These are phyloP conservation scores for Linaria vulgaris DNA, from an alignment of 257 asterid genomes.

Conservation along the genomic window DNA sequence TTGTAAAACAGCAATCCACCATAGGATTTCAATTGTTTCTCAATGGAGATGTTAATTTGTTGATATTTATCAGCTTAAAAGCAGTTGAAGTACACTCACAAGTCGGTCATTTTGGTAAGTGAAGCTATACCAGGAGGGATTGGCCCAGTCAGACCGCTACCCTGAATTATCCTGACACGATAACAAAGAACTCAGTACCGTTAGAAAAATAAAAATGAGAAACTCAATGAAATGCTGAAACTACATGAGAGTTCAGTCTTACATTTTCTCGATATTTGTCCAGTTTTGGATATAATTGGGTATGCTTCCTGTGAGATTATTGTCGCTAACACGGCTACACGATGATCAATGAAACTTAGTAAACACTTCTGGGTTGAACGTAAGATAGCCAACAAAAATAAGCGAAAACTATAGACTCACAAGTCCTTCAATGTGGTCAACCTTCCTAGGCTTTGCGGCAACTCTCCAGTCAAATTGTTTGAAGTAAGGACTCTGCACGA, in stretches of 20 bases:
- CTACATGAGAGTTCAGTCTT: constrained; percentile 27
- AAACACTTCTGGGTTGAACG: neutral
- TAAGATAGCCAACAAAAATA: neutral
- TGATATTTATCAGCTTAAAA: neutral
- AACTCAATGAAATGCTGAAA: neutral
- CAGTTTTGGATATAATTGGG: constrained; percentile 55
- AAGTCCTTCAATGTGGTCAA: constrained; percentile 56
- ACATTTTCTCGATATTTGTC: constrained; percentile 52
- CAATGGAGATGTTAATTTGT: neutral
- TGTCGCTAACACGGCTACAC: constrained; percentile 67
- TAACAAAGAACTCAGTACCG: neutral
- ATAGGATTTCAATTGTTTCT: neutral
- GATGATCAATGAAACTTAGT: constrained; percentile 10
- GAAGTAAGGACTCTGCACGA: constrained; percentile 48
- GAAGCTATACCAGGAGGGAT: constrained; percentile 58
- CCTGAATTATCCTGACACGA: constrained; percentile 56
- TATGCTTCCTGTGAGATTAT: constrained; percentile 61
- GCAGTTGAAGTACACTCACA: constrained; percentile 44
- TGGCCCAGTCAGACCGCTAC: constrained; percentile 67
- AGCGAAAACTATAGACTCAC: constrained; percentile 36
- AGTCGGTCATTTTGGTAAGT: constrained; percentile 53
- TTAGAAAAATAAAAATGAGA: neutral
- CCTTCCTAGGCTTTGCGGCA: constrained; percentile 52
- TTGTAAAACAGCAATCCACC: neutral
- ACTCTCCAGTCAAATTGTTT: constrained; percentile 62